Base-by-base conservation (phyloP, 768 basidiomycete species). In the Grammothele lineata region DNA sequence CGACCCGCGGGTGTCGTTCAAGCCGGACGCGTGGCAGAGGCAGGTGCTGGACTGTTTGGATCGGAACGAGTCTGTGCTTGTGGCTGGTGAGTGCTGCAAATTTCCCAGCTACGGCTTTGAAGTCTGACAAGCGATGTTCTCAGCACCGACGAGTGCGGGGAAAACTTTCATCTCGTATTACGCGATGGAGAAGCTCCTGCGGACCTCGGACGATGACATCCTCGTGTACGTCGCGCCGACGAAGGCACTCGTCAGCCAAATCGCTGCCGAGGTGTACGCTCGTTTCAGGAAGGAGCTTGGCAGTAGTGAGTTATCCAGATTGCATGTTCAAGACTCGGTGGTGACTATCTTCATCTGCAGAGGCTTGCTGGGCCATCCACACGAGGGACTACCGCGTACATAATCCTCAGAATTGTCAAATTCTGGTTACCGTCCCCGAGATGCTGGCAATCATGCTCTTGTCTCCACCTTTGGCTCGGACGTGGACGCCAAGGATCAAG, bases 111-210 rank as follows among this genome's bases (percentile, higher is more conserved):
- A n/a, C n/a, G n/a, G n/a, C n/a, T n/a, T n/a, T n/a, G n/a, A n/a
- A n/a, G 3, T 15, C 39, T 19, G 39, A 22, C 18, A 10, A 24
- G 32, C 30, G 4, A 33, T 9, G 17, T 26, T 26, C 5, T 35
- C 54, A 84, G 82, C 82, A 3, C 83, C 83, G 0, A 85, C 82
- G 1, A 82, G 81, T 61, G 83, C 83, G 1, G 83, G 85, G 23
- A 87, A 87, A 62, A 87, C 85, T 0, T 87, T 87, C 57, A 85
- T 87, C 35, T 83, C 82, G 2, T 87, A 74, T 61, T 86, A 86
- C 53, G 85, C 86, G 0, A 87, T 87, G 85, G 83, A 85, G 59
- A 75, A 76, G 51, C 68, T 85, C 12, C 64, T 87, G 2, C 67
- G 80, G 45, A 69, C 67, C 33, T 81, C 81, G 0, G 80, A 87